Conservation (phyloP, 306 rosid species). For the Trifolium dubium region DNA sequence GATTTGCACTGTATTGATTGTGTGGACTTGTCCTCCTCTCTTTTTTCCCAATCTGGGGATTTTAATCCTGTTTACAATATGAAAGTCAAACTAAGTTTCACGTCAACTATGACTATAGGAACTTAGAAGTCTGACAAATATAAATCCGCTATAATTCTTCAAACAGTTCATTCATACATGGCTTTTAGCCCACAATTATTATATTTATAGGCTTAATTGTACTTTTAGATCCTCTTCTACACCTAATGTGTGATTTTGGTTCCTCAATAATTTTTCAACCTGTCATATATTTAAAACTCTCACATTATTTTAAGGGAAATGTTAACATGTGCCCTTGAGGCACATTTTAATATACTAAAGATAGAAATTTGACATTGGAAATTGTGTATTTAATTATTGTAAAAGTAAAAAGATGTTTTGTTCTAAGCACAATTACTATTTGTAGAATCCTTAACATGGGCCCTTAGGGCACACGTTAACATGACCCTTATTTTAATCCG, state of each 20-base stretch:
- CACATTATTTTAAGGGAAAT: background rate
- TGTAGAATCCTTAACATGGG: too few species aligned
- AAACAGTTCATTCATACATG: slow-evolving; percentile 23
- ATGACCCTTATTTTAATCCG: too few species aligned
- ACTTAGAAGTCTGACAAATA: slow-evolving; percentile 11
- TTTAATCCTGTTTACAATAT: slow-evolving; percentile 14
- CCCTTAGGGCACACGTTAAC: too few species aligned
- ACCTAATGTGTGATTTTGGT: background rate
- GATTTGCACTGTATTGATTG: slow-evolving; percentile 22
- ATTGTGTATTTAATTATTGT: too few species aligned
- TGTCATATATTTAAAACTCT: background rate
- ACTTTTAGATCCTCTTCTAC: background rate
- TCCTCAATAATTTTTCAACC: background rate
- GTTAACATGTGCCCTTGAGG: too few species aligned
- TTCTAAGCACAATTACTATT: too few species aligned
- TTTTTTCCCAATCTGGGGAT: slow-evolving; percentile 13
- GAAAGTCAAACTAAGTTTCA: background rate
- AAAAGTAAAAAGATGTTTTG: too few species aligned
- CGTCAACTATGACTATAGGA: slow-evolving; percentile 13
- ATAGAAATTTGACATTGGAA: too few species aligned
- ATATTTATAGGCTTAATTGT: background rate
- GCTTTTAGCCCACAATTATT: background rate
- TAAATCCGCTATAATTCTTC: slow-evolving; percentile 7
- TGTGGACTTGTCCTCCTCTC: slow-evolving; percentile 20
- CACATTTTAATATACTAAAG: too few species aligned